phyloP scores from a whole-genome alignment of 495 filamentous ascomycete species.

The Aspergillus sparsus region DNA sequence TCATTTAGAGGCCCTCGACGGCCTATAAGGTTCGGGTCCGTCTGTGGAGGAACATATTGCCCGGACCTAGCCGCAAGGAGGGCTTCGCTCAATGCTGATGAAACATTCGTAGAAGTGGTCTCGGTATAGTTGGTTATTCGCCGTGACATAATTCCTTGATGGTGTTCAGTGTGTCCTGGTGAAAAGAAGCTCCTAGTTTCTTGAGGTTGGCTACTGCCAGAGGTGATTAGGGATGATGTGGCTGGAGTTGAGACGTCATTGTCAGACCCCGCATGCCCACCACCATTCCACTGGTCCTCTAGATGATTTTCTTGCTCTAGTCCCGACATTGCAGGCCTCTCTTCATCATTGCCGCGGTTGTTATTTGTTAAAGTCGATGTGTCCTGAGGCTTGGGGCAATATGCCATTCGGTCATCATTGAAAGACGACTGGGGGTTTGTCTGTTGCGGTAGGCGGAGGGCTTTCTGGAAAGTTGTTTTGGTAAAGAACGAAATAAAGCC shows the following conservation, averaged over 20 bases:
- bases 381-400: conserved; percentile 22
- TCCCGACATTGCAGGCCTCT: conserved; percentile 11
- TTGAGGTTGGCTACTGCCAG: conserved; percentile 28
- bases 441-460: conserved; percentile 63
- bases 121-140: neutral
- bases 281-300: neutral
- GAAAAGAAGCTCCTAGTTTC: conserved; percentile 22
- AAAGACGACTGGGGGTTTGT: conserved; percentile 20
- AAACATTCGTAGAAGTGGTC: neutral
- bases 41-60: conserved; percentile 12
- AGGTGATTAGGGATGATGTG: conserved; percentile 32
- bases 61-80: neutral
- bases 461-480: conserved; percentile 74
- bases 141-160: neutral
- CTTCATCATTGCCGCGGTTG: conserved; percentile 11
- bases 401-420: conserved; percentile 21
- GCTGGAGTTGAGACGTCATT: conserved; percentile 28
- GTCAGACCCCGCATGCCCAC: conserved; percentile 30
- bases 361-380: conserved; percentile 14
- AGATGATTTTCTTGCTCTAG: conserved; percentile 19
- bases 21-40: conserved; percentile 3
- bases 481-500: conserved; percentile 73
- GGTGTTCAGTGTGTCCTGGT: conserved; percentile 12
- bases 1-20: conserved; percentile 7
- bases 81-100: conserved; percentile 3